A percentile compares a stretch with the other conserved stretches of the same genome.
Evolutionary conservation across 495 filamentous ascomycete genomes (phyloP).

Genomic region (Daldinia vernicosa): DNA sequence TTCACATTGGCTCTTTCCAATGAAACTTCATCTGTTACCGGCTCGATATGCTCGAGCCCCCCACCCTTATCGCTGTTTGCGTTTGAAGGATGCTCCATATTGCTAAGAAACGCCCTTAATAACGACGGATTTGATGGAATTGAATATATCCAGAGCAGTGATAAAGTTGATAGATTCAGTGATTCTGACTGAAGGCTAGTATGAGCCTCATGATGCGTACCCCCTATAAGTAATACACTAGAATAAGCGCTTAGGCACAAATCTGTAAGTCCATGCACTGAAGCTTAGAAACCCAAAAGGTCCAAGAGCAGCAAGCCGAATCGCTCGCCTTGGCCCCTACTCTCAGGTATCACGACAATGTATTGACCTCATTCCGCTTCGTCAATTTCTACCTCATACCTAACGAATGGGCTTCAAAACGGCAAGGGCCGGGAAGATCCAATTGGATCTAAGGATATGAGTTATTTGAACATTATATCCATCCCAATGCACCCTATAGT

Average conservation of each 20-base stretch:
- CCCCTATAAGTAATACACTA: slow-evolving; percentile 1
- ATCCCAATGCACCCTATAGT: not conserved
- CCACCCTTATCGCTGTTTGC: not conserved
- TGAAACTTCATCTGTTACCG: not conserved
- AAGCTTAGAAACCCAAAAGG: not conserved
- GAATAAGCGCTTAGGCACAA: not conserved
- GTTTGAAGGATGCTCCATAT: not conserved
- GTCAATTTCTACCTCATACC: not conserved
- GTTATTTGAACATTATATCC: not conserved
- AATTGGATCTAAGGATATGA: not conserved
- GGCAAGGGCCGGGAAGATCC: slow-evolving; percentile 1
- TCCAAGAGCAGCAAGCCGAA: not conserved
- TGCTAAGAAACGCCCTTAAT: not conserved
- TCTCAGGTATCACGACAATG: not conserved
- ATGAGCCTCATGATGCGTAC: not conserved
- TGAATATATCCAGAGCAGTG: not conserved
- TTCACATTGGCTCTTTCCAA: slow-evolving; percentile 4
- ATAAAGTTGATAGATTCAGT: not conserved
- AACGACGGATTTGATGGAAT: not conserved
- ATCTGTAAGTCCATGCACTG: not conserved
- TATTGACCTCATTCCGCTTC: not conserved
- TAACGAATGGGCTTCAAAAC: not conserved
- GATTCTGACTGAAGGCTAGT: not conserved
- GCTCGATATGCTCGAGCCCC: slow-evolving; percentile 13
- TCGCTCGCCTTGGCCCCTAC: not conserved